Conservation (phyloP, 768 basidiomycete species). For the Pisolithus microcarpus region DNA sequence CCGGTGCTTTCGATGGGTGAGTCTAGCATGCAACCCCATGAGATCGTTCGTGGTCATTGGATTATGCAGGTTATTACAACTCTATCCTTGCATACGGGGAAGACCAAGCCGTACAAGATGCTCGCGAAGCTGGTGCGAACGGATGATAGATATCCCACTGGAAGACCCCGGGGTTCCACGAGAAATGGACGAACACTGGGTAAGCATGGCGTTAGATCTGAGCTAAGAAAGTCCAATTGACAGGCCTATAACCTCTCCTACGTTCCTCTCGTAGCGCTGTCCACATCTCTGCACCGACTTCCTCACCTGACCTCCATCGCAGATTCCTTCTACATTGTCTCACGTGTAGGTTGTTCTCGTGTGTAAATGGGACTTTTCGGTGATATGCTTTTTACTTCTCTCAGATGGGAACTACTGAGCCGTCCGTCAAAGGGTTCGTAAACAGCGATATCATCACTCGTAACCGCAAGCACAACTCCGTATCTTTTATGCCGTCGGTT, state of each 20-base stretch:
- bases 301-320: slow-evolving; percentile 89
- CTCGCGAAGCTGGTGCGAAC: slow-evolving; percentile 84
- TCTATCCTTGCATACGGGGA: slow-evolving; percentile 93
- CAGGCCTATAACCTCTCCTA: slow-evolving; percentile 66
- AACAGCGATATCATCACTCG: slow-evolving; percentile 73
- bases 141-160: slow-evolving; percentile 98
- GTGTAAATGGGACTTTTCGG: neutral
- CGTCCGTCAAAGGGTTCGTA: slow-evolving; percentile 63
- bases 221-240: neutral
- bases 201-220: slow-evolving; percentile 33
- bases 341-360: slow-evolving; percentile 51
- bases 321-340: slow-evolving; percentile 95
- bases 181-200: slow-evolving; percentile 77
- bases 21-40: slow-evolving; percentile 7
- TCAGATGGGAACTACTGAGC: slow-evolving; percentile 98
- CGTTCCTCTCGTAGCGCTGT: slow-evolving; percentile 91
- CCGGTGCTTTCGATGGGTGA: slow-evolving; percentile 93
- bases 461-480: slow-evolving; percentile 66
- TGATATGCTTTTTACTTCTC: neutral
- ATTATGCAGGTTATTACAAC: slow-evolving; percentile 84
- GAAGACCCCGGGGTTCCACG: slow-evolving; percentile 85
- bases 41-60: slow-evolving; percentile 1
- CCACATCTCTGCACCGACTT: slow-evolving; percentile 80
- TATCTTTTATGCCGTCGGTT: slow-evolving; percentile 93
- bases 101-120: slow-evolving; percentile 87